Percentiles rank a stretch among this genome's conserved stretches.
Conservation (phyloP, 2,329 filamentous ascomycete species). For the Harringtonia aguacate region DNA sequence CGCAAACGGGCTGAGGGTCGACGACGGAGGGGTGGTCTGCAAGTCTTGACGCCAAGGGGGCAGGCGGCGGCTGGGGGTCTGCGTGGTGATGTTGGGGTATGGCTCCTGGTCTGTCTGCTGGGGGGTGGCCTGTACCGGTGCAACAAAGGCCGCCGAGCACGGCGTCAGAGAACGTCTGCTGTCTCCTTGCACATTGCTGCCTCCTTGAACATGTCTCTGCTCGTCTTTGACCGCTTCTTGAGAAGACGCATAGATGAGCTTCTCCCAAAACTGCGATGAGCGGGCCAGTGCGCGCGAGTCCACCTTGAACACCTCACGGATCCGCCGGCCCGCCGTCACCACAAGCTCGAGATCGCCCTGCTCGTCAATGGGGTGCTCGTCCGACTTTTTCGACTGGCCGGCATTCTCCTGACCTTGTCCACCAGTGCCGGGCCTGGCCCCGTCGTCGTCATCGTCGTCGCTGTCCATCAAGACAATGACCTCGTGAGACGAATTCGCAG, state of each 20-base stretch:
- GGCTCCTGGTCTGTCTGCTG: too few species aligned
- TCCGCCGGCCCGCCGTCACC: constrained; percentile 1
- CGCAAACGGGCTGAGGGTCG: too few species aligned
- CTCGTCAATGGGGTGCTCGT: constrained; percentile 7
- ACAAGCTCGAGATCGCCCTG: constrained; percentile 3
- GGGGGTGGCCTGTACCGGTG: too few species aligned
- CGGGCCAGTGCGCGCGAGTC: constrained; percentile 7
- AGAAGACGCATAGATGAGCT: neutral
- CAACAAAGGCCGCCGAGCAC: too few species aligned
- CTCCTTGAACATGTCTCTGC: too few species aligned
- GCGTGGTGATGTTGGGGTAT: too few species aligned
- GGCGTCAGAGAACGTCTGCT: too few species aligned
- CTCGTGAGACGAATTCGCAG: neutral
- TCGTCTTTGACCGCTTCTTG: too few species aligned
- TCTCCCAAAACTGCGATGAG: constrained; percentile 3
- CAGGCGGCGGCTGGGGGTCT: too few species aligned
- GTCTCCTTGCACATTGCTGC: neutral
- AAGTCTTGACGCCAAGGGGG: too few species aligned
- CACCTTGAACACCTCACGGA: constrained; percentile 1
- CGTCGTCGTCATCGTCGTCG: neutral
- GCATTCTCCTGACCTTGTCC: neutral
- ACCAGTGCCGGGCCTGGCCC: neutral
- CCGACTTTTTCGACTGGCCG: neutral
- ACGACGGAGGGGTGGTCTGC: too few species aligned
- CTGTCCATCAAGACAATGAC: neutral